These are phyloP conservation scores for Fusarium xyrophilum DNA, from an alignment of 2,329 filamentous ascomycete genomes.

Conservation along the genomic window DNA sequence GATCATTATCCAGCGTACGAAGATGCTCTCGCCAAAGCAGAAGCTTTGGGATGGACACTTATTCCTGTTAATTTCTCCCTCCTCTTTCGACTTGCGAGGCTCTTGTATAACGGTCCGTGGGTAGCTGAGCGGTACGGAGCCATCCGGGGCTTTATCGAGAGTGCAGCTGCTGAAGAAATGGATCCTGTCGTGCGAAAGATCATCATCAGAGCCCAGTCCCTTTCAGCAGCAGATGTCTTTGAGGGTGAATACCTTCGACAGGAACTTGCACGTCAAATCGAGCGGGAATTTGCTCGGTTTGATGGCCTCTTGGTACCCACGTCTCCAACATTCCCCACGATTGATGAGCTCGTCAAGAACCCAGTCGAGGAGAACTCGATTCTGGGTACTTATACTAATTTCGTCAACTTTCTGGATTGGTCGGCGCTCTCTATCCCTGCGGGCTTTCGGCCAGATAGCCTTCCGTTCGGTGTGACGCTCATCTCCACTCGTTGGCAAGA, in stretches of 20 bases:
- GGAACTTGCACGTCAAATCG: conserved; percentile 51
- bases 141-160: conserved; percentile 55
- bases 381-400: conserved; percentile 65
- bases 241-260: conserved; percentile 48
- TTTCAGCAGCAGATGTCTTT: conserved; percentile 56
- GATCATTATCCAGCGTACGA: conserved; percentile 54
- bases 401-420: conserved; percentile 66
- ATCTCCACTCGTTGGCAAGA: conserved; percentile 49
- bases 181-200: conserved; percentile 48
- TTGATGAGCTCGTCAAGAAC: conserved; percentile 57
- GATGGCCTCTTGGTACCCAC: conserved; percentile 64
- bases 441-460: conserved; percentile 47
- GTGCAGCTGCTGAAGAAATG: conserved; percentile 40
- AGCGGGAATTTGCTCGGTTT: conserved; percentile 50
- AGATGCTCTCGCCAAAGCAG: conserved; percentile 48
- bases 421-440: conserved; percentile 62
- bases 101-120: conserved; percentile 65
- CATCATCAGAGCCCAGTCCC: conserved; percentile 48
- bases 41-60: conserved; percentile 51
- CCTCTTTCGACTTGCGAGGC: conserved; percentile 59
- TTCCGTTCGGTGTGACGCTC: conserved; percentile 50
- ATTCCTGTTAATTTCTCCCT: conserved; percentile 54
- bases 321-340: conserved; percentile 58
- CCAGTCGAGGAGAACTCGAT: conserved; percentile 62
- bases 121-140: conserved; percentile 64